These are phyloP conservation scores for Talaromyces pinophilus DNA, from an alignment of 2,329 filamentous ascomycete species.

Conservation along the genomic window DNA sequence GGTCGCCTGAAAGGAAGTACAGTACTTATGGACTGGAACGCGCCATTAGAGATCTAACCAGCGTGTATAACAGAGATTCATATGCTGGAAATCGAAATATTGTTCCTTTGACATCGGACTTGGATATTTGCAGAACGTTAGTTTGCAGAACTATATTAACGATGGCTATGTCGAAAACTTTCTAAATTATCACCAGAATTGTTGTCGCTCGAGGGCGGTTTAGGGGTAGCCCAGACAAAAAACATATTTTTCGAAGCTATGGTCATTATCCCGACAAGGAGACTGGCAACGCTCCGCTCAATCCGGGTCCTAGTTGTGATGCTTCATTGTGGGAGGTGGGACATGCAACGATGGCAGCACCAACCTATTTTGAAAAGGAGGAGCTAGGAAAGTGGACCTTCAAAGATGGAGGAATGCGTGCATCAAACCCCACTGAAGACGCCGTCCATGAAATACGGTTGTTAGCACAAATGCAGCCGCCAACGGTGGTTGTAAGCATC, in stretches of 20 bases:
- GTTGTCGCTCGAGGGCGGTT: neutral
- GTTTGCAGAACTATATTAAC: neutral
- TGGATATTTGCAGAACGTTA: neutral
- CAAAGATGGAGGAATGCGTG: slow-evolving; percentile 23
- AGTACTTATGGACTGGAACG: slow-evolving; percentile 5
- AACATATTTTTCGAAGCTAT: neutral
- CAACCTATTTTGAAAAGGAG: slow-evolving; percentile 31
- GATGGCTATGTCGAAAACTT: neutral
- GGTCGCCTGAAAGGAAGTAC: slow-evolving; percentile 6
- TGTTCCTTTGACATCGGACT: neutral
- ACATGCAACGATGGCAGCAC: slow-evolving; percentile 55
- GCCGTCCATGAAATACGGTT: neutral
- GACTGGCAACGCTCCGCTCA: neutral
- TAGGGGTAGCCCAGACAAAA: neutral
- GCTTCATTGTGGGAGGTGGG: slow-evolving; percentile 54
- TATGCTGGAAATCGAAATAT: neutral
- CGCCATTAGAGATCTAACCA: neutral
- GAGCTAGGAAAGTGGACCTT: slow-evolving; percentile 28
- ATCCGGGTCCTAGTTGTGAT: neutral
- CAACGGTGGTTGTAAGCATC: neutral
- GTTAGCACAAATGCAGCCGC: neutral
- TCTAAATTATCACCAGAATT: neutral
- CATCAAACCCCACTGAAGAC: neutral
- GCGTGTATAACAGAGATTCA: neutral
- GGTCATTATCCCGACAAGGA: neutral